A percentile compares a stretch with the other conserved stretches of the same genome.
Conservation (phyloP, 2,329 filamentous ascomycete species). For the Metarhizium robertsii region DNA sequence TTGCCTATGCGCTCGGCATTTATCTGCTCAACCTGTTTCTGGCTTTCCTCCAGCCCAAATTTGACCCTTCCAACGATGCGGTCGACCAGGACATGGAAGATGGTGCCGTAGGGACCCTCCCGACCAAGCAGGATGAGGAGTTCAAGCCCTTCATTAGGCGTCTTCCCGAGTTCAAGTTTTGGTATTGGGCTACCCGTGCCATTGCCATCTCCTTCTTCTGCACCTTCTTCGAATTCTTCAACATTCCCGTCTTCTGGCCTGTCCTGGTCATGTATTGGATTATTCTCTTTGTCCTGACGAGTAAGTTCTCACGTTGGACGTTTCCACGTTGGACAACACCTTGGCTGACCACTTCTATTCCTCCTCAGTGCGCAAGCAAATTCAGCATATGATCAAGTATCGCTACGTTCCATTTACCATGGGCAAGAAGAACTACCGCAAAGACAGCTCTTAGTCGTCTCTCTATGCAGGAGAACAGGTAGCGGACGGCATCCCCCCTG, state of each 20-base stretch:
- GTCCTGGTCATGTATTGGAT: slow-evolving; percentile 98
- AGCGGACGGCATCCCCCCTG: background rate
- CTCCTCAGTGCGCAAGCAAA: slow-evolving; percentile 86
- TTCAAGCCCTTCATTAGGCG: slow-evolving; percentile 95
- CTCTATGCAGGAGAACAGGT: background rate
- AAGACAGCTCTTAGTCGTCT: slow-evolving; percentile 40
- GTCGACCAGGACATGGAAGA: slow-evolving; percentile 96
- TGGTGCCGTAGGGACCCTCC: slow-evolving; percentile 69
- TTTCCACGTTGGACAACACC: background rate
- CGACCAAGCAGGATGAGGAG: slow-evolving; percentile 94
- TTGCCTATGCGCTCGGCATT: slow-evolving; percentile 95
- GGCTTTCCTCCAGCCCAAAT: slow-evolving; percentile 95
- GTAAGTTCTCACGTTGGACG: slow-evolving; percentile 43
- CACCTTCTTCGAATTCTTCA: slow-evolving; percentile 90
- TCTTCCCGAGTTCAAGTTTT: slow-evolving; percentile 99
- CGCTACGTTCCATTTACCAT: slow-evolving; percentile 92
- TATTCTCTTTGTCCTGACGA: slow-evolving; percentile 90
- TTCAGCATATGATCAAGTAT: slow-evolving; percentile 99
- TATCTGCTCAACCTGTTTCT: slow-evolving; percentile 99
- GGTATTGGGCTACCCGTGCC: slow-evolving; percentile 89
- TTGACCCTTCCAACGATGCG: slow-evolving; percentile 88
- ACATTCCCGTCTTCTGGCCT: slow-evolving; percentile 98
- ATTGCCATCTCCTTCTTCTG: slow-evolving; percentile 75
- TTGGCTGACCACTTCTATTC: background rate
- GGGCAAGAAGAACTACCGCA: slow-evolving; percentile 75